These are phyloP conservation scores for Bipolaris gigantea DNA, from an alignment of 2,329 filamentous ascomycete species.

Conservation along the genomic window DNA sequence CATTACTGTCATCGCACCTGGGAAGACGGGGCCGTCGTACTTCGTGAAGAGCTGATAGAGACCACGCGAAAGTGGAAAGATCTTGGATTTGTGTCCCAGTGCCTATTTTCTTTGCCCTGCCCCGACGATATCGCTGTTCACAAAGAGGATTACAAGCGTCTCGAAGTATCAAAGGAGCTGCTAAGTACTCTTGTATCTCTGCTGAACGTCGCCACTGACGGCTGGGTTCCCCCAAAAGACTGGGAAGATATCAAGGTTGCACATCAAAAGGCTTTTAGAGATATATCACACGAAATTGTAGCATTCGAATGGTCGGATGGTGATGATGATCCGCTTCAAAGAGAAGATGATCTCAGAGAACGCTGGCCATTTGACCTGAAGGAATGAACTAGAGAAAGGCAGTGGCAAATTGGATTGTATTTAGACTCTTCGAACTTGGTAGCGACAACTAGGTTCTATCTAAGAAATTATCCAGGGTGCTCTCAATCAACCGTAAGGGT, in stretches of 20 bases:
- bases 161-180: conserved; percentile 40
- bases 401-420: too few relatives aligned
- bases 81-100: conserved; percentile 43
- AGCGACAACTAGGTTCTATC: too few relatives aligned
- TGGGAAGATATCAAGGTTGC: conserved; percentile 38
- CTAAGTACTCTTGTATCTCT: conserved; percentile 31
- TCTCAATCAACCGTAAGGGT: too few relatives aligned
- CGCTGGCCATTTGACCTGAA: conserved; percentile 44
- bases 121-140: conserved; percentile 32
- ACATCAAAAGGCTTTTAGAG: conserved; percentile 37
- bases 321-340: conserved; percentile 41
- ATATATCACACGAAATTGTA: conserved; percentile 38
- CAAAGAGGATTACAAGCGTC: conserved; percentile 35
- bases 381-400: too few relatives aligned
- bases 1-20: conserved; percentile 48
- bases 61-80: conserved; percentile 43
- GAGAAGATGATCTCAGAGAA: conserved; percentile 37
- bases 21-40: conserved; percentile 46
- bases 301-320: conserved; percentile 33
- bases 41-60: conserved; percentile 48
- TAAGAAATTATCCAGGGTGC: too few relatives aligned
- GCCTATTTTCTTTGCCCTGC: conserved; percentile 36
- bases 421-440: too few relatives aligned
- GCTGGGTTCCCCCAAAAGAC: conserved; percentile 43
- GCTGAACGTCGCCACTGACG: conserved; percentile 34